Evolutionary conservation across 345 rosid species (phyloP).

Genomic region (Hibiscus tridactylites): DNA sequence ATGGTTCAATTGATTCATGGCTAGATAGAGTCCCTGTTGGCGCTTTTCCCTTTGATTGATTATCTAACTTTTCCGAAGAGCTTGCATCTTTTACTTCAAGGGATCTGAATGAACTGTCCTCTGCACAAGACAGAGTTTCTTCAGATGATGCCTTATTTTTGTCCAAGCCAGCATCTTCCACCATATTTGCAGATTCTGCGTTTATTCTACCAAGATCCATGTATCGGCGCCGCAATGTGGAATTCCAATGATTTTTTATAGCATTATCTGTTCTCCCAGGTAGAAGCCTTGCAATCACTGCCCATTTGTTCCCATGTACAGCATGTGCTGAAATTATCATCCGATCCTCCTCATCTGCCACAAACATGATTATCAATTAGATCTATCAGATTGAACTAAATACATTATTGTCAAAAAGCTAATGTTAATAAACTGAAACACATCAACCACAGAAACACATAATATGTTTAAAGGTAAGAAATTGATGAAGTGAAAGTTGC

Average conservation of each 20-base stretch:
- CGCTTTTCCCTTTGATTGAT: conserved; percentile 30
- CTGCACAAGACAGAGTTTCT: conserved; percentile 67
- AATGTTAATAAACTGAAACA: neutral
- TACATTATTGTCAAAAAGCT: neutral
- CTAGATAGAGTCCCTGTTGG: conserved; percentile 21
- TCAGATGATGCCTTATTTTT: conserved; percentile 58
- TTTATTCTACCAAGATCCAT: conserved; percentile 20
- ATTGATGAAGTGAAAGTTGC: neutral
- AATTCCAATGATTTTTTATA: conserved; percentile 89
- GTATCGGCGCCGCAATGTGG: conserved; percentile 52
- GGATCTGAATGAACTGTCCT: conserved; percentile 42
- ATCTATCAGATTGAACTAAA: conserved; percentile 5
- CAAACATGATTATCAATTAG: conserved; percentile 7
- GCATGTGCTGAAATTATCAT: conserved; percentile 66
- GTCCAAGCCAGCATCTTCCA: conserved; percentile 36
- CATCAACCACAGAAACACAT: too few species aligned
- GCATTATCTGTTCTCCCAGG: conserved; percentile 89
- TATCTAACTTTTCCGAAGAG: conserved; percentile 37
- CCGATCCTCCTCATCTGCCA: conserved; percentile 68
- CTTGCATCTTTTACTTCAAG: conserved; percentile 47
- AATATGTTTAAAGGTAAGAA: neutral
- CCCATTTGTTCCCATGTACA: conserved; percentile 86
- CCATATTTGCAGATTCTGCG: conserved; percentile 24
- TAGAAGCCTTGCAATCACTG: conserved; percentile 65
- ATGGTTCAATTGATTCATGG: conserved; percentile 30